phyloP scores from a whole-genome alignment of 1,284 basidiomycete species.

The Ceratobasidium sp. region DNA sequence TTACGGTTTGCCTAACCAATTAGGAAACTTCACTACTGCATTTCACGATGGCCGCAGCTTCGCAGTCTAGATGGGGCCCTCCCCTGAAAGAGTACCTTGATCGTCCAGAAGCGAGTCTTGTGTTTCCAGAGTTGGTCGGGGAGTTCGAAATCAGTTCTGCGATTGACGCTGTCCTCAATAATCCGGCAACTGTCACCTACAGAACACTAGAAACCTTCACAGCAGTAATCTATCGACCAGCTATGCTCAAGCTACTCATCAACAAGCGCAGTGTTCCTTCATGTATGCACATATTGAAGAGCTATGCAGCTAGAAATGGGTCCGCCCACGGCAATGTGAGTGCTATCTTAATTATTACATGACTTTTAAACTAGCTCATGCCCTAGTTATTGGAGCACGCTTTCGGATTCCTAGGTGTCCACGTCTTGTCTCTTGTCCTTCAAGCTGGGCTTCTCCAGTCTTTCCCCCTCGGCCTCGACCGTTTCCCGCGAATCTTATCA shows the following conservation, averaged over 20 bases:
- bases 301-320: neutral
- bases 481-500: neutral
- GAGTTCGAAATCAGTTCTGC: neutral
- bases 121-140: neutral
- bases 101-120: neutral
- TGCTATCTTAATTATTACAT: neutral
- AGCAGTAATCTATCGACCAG: neutral
- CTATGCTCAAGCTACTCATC: neutral
- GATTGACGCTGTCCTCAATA: neutral
- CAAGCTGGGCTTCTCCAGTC: neutral
- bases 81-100: neutral
- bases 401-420: neutral
- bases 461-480: neutral
- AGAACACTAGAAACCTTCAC: neutral
- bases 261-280: neutral
- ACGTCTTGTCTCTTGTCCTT: neutral
- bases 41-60: too few species aligned
- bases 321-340: neutral
- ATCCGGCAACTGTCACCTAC: neutral
- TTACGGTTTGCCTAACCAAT: too few species aligned
- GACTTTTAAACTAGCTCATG: neutral
- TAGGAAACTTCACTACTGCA: too few species aligned
- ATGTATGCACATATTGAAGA: constrained; percentile 2
- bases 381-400: neutral
- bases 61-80: neutral